Percentiles rank a stretch among this genome's conserved stretches.
Conservation (phyloP, 768 basidiomycete species). For the Lactarius hengduanensis region DNA sequence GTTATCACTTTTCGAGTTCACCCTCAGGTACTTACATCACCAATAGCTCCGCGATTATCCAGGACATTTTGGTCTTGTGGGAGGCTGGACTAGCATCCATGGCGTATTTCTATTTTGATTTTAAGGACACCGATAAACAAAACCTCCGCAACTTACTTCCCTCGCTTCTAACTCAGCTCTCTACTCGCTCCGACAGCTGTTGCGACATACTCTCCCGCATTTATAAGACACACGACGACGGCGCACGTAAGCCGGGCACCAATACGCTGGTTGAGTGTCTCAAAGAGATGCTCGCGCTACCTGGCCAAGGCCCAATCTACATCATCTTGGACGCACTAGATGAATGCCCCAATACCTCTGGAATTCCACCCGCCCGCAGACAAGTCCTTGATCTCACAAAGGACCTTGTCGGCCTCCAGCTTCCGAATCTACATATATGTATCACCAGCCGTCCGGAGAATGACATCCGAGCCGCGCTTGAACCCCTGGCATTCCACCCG, state of each 20-base stretch:
- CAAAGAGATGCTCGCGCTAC: neutral
- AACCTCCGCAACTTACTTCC: neutral
- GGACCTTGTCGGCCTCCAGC: too few species aligned
- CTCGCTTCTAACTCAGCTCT: neutral
- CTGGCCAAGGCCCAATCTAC: neutral
- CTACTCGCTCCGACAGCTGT: neutral
- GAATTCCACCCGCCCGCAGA: too few species aligned
- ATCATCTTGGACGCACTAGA: too few species aligned
- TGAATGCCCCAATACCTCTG: too few species aligned
- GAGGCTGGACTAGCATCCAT: neutral
- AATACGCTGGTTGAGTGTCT: neutral
- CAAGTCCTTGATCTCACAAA: too few species aligned
- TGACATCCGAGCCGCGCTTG: too few species aligned
- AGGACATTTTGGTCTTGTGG: neutral
- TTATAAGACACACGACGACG: neutral
- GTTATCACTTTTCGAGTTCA: neutral
- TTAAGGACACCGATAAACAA: neutral
- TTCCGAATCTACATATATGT: too few species aligned
- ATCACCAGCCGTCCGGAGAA: too few species aligned
- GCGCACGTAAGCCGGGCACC: neutral
- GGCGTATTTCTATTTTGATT: slow-evolving; percentile 1
- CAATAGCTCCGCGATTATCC: slow-evolving; percentile 4
- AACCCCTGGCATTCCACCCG: too few species aligned
- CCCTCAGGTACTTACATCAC: neutral
- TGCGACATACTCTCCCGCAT: neutral